Percentiles rank a stretch among this genome's conserved stretches.
Evolutionary conservation across 805 yeast species (phyloP).

Genomic region (Hanseniaspora guilliermondii): DNA sequence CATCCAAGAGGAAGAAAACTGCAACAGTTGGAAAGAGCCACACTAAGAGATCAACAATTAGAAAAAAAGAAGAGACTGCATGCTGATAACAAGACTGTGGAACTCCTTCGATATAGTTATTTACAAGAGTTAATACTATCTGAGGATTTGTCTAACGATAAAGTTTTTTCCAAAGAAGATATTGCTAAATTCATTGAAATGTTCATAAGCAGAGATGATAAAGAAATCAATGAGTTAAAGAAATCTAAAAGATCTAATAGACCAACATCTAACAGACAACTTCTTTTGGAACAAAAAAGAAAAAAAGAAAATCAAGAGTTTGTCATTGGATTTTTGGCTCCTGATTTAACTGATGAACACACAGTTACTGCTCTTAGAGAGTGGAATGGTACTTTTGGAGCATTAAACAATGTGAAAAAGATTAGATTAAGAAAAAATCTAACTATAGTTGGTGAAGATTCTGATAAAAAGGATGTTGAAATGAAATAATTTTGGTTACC

Average conservation of each 20-base stretch:
- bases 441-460: constrained; percentile 13
- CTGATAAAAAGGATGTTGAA: constrained; percentile 2
- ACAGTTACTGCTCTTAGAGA: constrained; percentile 48
- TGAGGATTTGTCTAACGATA: constrained; percentile 30
- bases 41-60: constrained; percentile 66
- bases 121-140: constrained; percentile 46
- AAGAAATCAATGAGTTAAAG: constrained; percentile 53
- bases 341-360: constrained; percentile 51
- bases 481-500: not conserved
- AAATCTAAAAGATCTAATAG: constrained; percentile 71
- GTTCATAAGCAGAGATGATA: constrained; percentile 58
- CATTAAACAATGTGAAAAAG: constrained; percentile 50
- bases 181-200: constrained; percentile 48
- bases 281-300: constrained; percentile 46
- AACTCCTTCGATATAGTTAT: constrained; percentile 44
- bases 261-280: constrained; percentile 65
- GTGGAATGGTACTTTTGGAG: constrained; percentile 82
- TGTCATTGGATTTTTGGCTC: constrained; percentile 56
- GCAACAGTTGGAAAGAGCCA: constrained; percentile 73
- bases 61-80: constrained; percentile 45
- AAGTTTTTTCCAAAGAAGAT: constrained; percentile 43
- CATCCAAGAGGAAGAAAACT: constrained; percentile 88
- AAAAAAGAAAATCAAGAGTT: constrained; percentile 53
- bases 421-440: constrained; percentile 26
- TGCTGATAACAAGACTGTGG: constrained; percentile 47